A percentile compares a stretch with the other conserved stretches of the same genome.
These are phyloP conservation scores for Plantago lanceolata DNA, from an alignment of 305 asterid genomes.

Conservation along the genomic window DNA sequence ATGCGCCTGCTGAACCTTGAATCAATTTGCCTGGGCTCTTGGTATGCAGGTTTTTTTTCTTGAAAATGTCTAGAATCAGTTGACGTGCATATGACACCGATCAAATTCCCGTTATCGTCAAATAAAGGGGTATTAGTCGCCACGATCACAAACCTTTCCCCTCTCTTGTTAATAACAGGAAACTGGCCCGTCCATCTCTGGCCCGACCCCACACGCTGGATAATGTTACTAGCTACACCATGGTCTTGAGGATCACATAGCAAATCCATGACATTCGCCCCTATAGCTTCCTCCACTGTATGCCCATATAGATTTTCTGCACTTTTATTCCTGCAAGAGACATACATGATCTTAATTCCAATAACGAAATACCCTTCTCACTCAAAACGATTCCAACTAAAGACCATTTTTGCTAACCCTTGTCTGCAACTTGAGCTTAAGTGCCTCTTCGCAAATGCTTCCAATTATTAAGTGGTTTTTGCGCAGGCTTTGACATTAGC, in stretches of 20 bases:
- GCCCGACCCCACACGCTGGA: constrained; percentile 53
- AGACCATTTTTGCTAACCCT: too few relatives aligned
- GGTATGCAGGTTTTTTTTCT: constrained; percentile 37
- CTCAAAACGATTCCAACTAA: not conserved
- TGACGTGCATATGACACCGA: constrained; percentile 80
- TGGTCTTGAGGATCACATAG: constrained; percentile 50
- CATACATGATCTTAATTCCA: constrained; percentile 2
- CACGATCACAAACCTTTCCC: constrained; percentile 55
- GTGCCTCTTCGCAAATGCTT: too few relatives aligned
- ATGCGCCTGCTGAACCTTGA: constrained; percentile 40
- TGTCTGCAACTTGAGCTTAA: too few relatives aligned
- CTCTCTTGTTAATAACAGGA: constrained; percentile 66
- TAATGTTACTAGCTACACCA: constrained; percentile 45
- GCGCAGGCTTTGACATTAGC: too few relatives aligned
- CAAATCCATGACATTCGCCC: constrained; percentile 53
- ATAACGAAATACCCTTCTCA: not conserved
- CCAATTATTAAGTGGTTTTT: too few relatives aligned
- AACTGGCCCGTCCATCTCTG: constrained; percentile 94
- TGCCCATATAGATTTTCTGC: constrained; percentile 83
- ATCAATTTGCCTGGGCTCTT: constrained; percentile 32
- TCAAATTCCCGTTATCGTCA: constrained; percentile 65
- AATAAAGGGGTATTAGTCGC: constrained; percentile 80
- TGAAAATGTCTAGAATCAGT: constrained; percentile 56
- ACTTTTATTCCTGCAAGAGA: constrained; percentile 64
- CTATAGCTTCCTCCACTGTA: constrained; percentile 70